Base-by-base conservation (phyloP, 352 stramenopile genomes). In the Pythium scleroteichum region DNA sequence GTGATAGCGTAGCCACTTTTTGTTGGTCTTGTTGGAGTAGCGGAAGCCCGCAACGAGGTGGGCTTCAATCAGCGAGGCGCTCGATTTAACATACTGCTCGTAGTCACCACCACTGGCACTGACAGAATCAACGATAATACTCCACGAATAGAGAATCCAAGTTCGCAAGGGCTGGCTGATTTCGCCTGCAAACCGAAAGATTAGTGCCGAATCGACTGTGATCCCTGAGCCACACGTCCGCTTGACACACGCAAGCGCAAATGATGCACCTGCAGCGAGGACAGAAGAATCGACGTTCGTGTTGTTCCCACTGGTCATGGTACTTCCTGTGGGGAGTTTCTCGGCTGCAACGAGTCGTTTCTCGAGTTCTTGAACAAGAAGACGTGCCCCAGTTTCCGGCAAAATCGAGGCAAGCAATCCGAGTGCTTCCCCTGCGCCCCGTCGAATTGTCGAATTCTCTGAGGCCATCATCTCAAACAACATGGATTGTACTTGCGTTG, bases 61-160 rank as follows among this genome's bases (percentile, higher is more conserved):
- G 2, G 73, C 71, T 59, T 95, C 79, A 23, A 95, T 81, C 2
- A 95, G 73, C 35, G 76, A 79, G 16, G 79, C 71, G 8, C 82
- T 92, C 14, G 86, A 91, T 51, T 63, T 83, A 29, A 93, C 71
- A 59, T 88, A 95, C 29, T 92, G 86, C 39, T 94, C 85, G 44
- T 95, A 90, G 45, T 95, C 83, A 0, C 79, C 81, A 47, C 83
- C 84, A 14, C 79, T 85, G 3, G 82, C 75, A 46, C 75, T 86
- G 13, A 91, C 79, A 2, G 81, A 92, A 61, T 94, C 82, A 26
- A 95, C 71, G 29, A 95, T 78, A 41, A 94, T 84, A 53, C 83
- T 85, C 86, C 86, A 95, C 17, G 84, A 78, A 64, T 94, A 79
- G 45, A 95, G 59, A 46, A 91, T 87, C 86, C 84, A 95, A 13